These are phyloP conservation scores for Polyplosphaeria fusca DNA, from an alignment of 495 filamentous ascomycete species.

Conservation along the genomic window DNA sequence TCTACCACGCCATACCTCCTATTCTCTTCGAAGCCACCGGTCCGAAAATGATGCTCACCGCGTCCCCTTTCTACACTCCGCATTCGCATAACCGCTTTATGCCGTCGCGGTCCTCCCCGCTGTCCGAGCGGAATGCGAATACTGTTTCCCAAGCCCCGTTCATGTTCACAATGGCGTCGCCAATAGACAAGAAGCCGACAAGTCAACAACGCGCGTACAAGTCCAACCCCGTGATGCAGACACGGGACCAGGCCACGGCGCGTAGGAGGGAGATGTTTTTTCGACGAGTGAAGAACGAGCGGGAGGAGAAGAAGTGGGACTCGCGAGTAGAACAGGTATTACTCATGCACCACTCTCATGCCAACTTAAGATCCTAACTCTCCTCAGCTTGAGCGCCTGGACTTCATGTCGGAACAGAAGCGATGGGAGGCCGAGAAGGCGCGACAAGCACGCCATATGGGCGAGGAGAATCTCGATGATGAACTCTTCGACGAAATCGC, in stretches of 20 bases:
- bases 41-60: constrained; percentile 24
- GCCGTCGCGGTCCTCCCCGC: constrained; percentile 36
- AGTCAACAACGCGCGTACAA: constrained; percentile 40
- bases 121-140: constrained; percentile 42
- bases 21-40: background rate
- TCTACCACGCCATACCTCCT: background rate
- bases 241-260: constrained; percentile 49
- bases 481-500: constrained; percentile 28
- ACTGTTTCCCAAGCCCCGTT: constrained; percentile 27
- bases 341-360: too few relatives aligned
- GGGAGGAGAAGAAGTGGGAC: constrained; percentile 65
- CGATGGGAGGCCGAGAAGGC: constrained; percentile 48
- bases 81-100: constrained; percentile 20
- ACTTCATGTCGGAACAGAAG: constrained; percentile 47
- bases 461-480: constrained; percentile 23
- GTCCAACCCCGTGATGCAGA: constrained; percentile 36
- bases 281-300: constrained; percentile 67
- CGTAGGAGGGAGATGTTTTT: constrained; percentile 65
- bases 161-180: constrained; percentile 6
- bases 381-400: constrained; percentile 47
- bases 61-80: constrained; percentile 13
- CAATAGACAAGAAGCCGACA: constrained; percentile 19
- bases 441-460: constrained; percentile 34
- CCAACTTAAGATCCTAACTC: background rate
- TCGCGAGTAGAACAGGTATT: constrained; percentile 72